Evolutionary conservation across 1,139 yeast genomes (phyloP).

Genomic region (Geotrichum siamense): DNA sequence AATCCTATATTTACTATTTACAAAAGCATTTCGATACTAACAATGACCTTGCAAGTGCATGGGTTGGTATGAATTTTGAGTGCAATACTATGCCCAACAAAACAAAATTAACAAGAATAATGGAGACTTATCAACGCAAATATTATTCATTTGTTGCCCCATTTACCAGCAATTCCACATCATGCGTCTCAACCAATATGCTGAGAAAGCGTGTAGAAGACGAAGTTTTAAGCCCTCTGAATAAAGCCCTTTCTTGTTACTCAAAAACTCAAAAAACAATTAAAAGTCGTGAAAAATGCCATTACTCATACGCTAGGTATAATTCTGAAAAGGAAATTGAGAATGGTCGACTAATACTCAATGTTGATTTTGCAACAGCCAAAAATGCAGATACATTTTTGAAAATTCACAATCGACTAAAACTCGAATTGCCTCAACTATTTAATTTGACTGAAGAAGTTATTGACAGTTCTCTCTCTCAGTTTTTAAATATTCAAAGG

Average conservation of each 20-base stretch:
- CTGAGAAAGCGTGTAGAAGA: conserved; percentile 23
- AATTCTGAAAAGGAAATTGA: conserved; percentile 16
- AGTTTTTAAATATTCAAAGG: conserved; percentile 26
- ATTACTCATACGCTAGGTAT: conserved; percentile 24
- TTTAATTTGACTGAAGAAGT: conserved; percentile 25
- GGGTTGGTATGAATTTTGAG: too few relatives aligned
- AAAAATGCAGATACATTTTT: conserved; percentile 25
- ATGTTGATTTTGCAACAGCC: conserved; percentile 4
- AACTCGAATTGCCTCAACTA: conserved; percentile 29
- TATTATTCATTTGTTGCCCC: conserved; percentile 26
- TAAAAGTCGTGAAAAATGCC: conserved; percentile 23
- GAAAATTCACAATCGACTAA: conserved; percentile 25
- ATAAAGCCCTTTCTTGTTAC: conserved; percentile 21
- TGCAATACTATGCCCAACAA: conserved; percentile 21
- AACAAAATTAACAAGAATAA: conserved; percentile 8
- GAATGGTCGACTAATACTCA: not conserved
- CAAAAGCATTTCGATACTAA: conserved; percentile 26
- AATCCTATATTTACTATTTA: conserved; percentile 20
- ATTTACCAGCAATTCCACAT: conserved; percentile 24
- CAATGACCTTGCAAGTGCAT: conserved; percentile 24
- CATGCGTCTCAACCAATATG: conserved; percentile 24
- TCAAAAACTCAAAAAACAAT: conserved; percentile 13
- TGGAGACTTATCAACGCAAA: conserved; percentile 16
- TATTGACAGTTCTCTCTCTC: conserved; percentile 23
- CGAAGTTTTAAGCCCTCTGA: conserved; percentile 27